Evolutionary conservation across 1,284 basidiomycete species (phyloP), one percentile per base, ranked within the genome.

Genomic region (Malassezia brasiliensis): DNA sequence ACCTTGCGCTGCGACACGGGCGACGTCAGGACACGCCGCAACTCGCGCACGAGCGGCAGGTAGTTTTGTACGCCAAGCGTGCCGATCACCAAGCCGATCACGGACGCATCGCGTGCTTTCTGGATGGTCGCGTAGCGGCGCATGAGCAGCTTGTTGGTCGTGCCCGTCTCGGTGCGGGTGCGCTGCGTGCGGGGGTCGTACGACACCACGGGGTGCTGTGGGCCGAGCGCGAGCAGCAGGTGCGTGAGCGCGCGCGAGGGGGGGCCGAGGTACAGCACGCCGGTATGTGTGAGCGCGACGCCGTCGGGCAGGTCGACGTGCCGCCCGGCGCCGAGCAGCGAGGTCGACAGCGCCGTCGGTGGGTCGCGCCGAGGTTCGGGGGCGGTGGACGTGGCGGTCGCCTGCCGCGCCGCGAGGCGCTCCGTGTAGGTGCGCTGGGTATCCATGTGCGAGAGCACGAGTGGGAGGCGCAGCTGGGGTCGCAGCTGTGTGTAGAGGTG

Each of bases 81-180:
- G 25, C 93, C 91, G 3, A 98, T 86, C 1, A 99, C 82, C 35
- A 98, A 88, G 0, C 90, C 94, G 61, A 96, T 88, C 0, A 96
- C 88, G 65, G 94, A 90, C 0, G 90, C 86, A 61, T 91, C 87
- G 41, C 89, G 81, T 1, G 93, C 90, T 68, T 85, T 85, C 72
- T 94, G 90, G 10, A 98, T 83, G 0, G 83, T 79, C 2, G 84
- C 86, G 62, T 96, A 93, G 14, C 94, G 83, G 1, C 87, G 83
- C 84, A 90, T 93, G n/a, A 98, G 82, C 6, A 96, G 78, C 46
- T 81, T 83, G 63, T 94, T 94, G 45, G 75, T 74, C 25, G 56
- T 49, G 5, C 69, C 67, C 83, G 64, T 88, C 83, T 35, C 85
- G 69, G 28, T 78, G 77, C 3, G 82, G 76, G 55, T 14, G 0